Evolutionary conservation across 306 rosid species (phyloP).

Genomic region (Acacia crassicarpa): DNA sequence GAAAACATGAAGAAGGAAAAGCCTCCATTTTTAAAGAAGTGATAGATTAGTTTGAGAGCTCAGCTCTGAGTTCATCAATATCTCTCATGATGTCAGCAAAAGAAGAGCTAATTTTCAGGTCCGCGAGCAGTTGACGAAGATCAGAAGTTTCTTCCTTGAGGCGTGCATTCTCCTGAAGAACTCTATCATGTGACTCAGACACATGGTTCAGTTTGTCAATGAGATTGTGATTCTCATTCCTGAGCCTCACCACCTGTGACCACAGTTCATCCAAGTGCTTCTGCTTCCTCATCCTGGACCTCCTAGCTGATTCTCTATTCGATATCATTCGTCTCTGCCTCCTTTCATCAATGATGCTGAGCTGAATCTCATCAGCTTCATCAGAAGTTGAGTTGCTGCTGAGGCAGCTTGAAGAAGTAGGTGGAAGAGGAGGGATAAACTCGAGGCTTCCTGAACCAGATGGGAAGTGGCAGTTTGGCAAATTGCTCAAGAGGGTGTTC

Average conservation of each 20-base stretch:
- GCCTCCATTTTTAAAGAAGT: conserved; percentile 44
- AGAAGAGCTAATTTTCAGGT: conserved; percentile 50
- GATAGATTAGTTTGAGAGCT: conserved; percentile 49
- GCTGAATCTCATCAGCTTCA: conserved; percentile 72
- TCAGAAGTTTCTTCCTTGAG: conserved; percentile 70
- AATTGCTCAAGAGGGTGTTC: conserved; percentile 34
- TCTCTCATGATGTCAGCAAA: conserved; percentile 46
- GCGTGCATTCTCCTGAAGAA: conserved; percentile 61
- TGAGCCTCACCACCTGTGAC: conserved; percentile 75
- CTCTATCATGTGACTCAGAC: conserved; percentile 62
- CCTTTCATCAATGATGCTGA: conserved; percentile 64
- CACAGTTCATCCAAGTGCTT: conserved; percentile 82
- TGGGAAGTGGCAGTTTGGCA: conserved; percentile 44
- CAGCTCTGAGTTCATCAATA: conserved; percentile 56
- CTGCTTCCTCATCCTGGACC: conserved; percentile 91
- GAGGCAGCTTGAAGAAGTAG: conserved; percentile 25
- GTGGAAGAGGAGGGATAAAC: conserved; percentile 37
- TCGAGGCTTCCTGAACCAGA: conserved; percentile 36
- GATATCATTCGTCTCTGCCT: conserved; percentile 85
- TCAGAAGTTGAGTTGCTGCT: conserved; percentile 75
- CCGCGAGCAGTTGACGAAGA: conserved; percentile 66
- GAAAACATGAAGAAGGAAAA: neutral
- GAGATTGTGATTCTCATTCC: conserved; percentile 67
- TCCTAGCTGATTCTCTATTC: conserved; percentile 76
- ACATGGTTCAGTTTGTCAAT: conserved; percentile 59